Base-by-base conservation (phyloP, 306 rosid species). In the Quercus wislizeni region DNA sequence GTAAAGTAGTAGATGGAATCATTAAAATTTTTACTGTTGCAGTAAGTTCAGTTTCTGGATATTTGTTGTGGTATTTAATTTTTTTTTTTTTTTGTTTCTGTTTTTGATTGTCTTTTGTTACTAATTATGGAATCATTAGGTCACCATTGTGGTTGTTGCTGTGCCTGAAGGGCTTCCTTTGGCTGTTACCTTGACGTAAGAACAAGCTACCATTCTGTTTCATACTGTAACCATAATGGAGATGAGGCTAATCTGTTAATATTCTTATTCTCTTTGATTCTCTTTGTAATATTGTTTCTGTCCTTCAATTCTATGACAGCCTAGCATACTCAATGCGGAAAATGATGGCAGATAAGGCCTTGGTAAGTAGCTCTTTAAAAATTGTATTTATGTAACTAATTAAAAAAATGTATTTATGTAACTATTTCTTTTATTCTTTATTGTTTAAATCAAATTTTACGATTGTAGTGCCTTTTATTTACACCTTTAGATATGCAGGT, bases 101-200 rank as follows among this genome's bases (percentile, higher is more conserved):
- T 52, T 77, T 27, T 74, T 12, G 54, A 19, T 4, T 27, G 17
- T 73, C 27, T 62, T 77, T 75, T 10, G 52, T 81, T 63, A 69
- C 91, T 79, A 79, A 80, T 71, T 65, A 27, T 82, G 58, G 85
- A 86, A 84, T 80, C n/a, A 87, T 75, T 88, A 95, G 99, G 99
- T 95, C 73, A 95, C 98, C 55, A 95, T 95, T 81, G 99, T 95
- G 83, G 99, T 95, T 67, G 99, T 95, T 91, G 97, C 99, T 30
- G 99, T 95, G 73, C 98, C 98, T 55, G 99, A 95, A 86, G 99
- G 99, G 78, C 94, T 95, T 30, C 99, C 99, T 75, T 86, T 95
- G 91, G 99, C 99, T 41, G 99, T 95, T 71, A 95, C 99, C 70
- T 88, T 95, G 80, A 95, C 98, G 99, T 93, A 89, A 82, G 98